These are phyloP conservation scores for Arctium lappa DNA, from an alignment of 129 eudicot genomes.

Conservation along the genomic window DNA sequence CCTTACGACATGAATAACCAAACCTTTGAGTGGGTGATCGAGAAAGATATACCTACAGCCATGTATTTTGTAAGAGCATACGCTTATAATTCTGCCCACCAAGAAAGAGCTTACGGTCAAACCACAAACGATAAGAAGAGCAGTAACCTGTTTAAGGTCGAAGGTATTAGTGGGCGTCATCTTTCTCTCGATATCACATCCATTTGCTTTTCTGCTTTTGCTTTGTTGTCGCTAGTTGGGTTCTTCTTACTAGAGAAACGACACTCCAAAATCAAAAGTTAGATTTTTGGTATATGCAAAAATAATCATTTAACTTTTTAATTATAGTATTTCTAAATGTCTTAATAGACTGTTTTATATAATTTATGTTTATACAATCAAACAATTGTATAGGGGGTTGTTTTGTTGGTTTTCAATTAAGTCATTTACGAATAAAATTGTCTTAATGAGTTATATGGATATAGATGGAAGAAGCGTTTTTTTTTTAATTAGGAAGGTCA, in stretches of 20 bases:
- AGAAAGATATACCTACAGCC: slow-evolving; percentile 35
- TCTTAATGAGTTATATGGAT: too few species aligned
- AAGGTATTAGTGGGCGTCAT: slow-evolving; percentile 39
- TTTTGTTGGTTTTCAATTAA: too few species aligned
- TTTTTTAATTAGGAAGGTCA: too few species aligned
- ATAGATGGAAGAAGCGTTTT: too few species aligned
- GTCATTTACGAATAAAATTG: too few species aligned
- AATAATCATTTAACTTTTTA: not conserved
- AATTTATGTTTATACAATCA: not conserved
- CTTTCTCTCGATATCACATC: slow-evolving; percentile 36
- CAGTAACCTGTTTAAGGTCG: slow-evolving; percentile 27
- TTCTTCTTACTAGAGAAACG: slow-evolving; percentile 34
- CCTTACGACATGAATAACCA: slow-evolving; percentile 20
- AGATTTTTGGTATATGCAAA: not conserved
- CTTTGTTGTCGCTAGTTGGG: slow-evolving; percentile 35
- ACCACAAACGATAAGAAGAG: slow-evolving; percentile 33
- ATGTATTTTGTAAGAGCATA: slow-evolving; percentile 40
- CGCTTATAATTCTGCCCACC: slow-evolving; percentile 16
- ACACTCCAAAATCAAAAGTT: slow-evolving; percentile 17
- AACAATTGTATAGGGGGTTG: too few species aligned
- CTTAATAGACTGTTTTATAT: not conserved
- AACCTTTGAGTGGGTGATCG: slow-evolving; percentile 28
- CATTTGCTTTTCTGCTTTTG: slow-evolving; percentile 37
- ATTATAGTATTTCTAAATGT: not conserved
- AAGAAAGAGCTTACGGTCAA: slow-evolving; percentile 37